Conservation (phyloP, 1,284 basidiomycete genomes). For the Kwoniella shivajii region DNA sequence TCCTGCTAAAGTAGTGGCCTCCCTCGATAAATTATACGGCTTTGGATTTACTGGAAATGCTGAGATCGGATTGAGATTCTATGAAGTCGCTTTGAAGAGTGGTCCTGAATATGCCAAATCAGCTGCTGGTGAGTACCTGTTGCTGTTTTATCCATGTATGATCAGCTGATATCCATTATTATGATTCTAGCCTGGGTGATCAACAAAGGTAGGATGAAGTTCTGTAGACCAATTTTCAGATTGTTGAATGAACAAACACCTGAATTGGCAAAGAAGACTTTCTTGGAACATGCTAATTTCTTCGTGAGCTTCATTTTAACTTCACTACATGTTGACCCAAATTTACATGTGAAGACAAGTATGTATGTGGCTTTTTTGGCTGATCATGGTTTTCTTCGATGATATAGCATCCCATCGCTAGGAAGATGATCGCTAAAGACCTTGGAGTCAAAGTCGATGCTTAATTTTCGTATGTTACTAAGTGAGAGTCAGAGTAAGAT, state of each 20-base stretch:
- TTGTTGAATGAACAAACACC: conserved; percentile 56
- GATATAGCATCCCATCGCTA: conserved; percentile 52
- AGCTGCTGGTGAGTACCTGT: conserved; percentile 53
- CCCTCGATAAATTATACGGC: conserved; percentile 55
- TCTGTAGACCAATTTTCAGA: conserved; percentile 56
- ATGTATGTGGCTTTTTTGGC: background rate
- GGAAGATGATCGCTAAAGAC: conserved; percentile 54
- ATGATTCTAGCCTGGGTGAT: conserved; percentile 54
- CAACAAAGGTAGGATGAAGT: conserved; percentile 58
- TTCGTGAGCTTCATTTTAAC: conserved; percentile 44
- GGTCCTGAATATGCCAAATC: conserved; percentile 54
- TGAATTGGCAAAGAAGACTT: conserved; percentile 57
- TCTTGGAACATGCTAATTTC: conserved; percentile 56
- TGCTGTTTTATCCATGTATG: background rate
- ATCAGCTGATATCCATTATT: background rate
- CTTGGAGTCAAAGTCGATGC: conserved; percentile 35
- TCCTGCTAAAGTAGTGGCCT: conserved; percentile 40
- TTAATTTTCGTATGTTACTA: too few species aligned
- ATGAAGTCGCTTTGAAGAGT: conserved; percentile 56
- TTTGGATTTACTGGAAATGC: conserved; percentile 54
- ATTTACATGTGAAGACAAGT: too few species aligned
- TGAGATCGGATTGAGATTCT: conserved; percentile 58
- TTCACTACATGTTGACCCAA: background rate
- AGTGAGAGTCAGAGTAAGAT: too few species aligned
- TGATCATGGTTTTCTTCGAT: background rate